Conservation (phyloP, 371 early-diverging fungal species). For the Batrachochytrium dendrobatidis region DNA sequence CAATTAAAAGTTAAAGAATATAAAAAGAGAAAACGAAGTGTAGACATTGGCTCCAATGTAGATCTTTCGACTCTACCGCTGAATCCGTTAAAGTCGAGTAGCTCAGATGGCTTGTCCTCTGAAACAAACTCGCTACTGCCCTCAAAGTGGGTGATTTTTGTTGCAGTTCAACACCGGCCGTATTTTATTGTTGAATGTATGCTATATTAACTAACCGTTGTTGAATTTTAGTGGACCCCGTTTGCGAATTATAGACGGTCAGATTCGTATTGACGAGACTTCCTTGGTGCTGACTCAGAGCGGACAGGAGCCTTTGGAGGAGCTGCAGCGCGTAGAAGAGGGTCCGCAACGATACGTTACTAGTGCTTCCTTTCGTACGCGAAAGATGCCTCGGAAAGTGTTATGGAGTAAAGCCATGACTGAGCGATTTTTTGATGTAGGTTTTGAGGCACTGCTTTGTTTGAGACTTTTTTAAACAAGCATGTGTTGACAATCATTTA, state of each 20-base stretch:
- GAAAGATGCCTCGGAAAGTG: constrained; percentile 19
- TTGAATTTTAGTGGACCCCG: constrained; percentile 55
- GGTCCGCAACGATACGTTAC: constrained; percentile 46
- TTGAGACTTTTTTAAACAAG: neutral
- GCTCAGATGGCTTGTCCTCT: too few relatives aligned
- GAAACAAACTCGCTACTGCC: too few relatives aligned
- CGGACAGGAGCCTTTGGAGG: constrained; percentile 28
- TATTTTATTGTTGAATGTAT: too few relatives aligned
- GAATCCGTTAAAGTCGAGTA: too few relatives aligned
- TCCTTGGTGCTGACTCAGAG: constrained; percentile 45
- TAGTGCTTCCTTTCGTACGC: constrained; percentile 39
- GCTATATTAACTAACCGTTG: too few relatives aligned
- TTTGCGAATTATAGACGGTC: constrained; percentile 54
- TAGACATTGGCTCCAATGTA: too few relatives aligned
- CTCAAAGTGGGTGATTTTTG: too few relatives aligned
- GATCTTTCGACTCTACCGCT: too few relatives aligned
- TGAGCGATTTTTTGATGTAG: constrained; percentile 53
- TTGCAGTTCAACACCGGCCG: too few relatives aligned
- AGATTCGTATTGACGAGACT: constrained; percentile 56
- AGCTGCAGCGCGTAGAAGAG: constrained; percentile 65
- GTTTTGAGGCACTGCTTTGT: neutral
- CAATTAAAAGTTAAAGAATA: neutral
- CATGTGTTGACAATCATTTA: neutral
- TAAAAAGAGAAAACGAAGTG: neutral
- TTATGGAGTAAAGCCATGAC: constrained; percentile 56